Evolutionary conservation across 176 grass and related monocot genomes (phyloP).

Genomic region (Musa itinerans): DNA sequence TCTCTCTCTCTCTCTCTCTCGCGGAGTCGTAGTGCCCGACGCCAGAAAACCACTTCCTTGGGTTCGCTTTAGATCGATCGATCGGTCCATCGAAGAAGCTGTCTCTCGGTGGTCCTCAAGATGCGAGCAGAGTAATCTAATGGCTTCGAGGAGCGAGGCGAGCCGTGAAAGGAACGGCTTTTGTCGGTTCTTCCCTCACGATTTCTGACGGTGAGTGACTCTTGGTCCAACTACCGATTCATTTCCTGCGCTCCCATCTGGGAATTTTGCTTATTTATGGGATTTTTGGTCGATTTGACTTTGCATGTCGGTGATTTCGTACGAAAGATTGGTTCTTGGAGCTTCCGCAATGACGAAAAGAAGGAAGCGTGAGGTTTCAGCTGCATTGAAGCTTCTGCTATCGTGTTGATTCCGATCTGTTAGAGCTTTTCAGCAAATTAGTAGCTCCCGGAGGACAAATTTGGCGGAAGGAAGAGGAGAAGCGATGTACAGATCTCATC

Average conservation of each 20-base stretch:
- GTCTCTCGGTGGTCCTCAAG: constrained; percentile 21
- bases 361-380: constrained; percentile 24
- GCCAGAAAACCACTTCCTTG: constrained; percentile 21
- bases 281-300: background rate
- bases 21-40: constrained; percentile 20
- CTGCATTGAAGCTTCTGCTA: background rate
- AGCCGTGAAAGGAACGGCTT: background rate
- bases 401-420: constrained; percentile 2
- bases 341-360: constrained; percentile 40
- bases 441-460: background rate
- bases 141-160: constrained; percentile 17
- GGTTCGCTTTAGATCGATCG: constrained; percentile 23
- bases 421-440: background rate
- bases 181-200: background rate
- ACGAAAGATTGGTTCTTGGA: constrained; percentile 1
- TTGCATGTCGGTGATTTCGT: background rate
- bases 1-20: background rate
- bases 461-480: background rate
- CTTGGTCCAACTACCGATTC: background rate
- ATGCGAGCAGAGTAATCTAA: background rate
- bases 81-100: background rate
- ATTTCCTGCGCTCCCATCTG: background rate
- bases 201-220: background rate
- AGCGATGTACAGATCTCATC: constrained; percentile 87
- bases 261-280: background rate